Evolutionary conservation across 1,139 yeast genomes (phyloP).

Genomic region (Chernovozyma sophiae-reginae): DNA sequence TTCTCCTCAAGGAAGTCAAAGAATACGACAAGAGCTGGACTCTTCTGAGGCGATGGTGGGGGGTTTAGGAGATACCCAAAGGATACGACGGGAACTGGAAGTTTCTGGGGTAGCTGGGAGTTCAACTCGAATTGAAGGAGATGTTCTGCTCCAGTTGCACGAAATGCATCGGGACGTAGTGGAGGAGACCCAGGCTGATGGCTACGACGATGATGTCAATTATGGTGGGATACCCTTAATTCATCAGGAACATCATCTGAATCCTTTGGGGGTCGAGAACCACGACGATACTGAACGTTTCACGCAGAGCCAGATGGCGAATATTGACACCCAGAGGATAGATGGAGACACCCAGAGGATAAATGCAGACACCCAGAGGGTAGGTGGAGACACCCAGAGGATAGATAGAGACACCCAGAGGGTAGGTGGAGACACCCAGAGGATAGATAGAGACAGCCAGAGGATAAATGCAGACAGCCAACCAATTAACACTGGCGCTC

Average conservation of each 20-base stretch:
- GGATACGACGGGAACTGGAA: neutral
- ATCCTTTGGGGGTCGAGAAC: too few relatives aligned
- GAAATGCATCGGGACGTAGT: too few relatives aligned
- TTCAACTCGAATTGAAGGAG: neutral
- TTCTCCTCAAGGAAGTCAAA: neutral
- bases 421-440: slow-evolving; percentile 5
- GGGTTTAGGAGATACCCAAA: slow-evolving; percentile 1
- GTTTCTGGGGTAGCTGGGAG: neutral
- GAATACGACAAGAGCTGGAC: neutral
- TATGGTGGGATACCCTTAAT: neutral
- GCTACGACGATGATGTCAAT: neutral
- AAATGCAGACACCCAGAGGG: neutral
- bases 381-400: slow-evolving; percentile 2
- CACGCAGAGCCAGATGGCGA: too few relatives aligned
- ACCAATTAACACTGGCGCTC: too few relatives aligned
- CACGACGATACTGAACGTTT: too few relatives aligned
- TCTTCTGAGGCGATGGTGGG: neutral
- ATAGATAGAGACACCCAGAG: slow-evolving; percentile 3
- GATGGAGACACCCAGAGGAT: neutral
- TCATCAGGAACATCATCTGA: neutral
- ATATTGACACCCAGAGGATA: too few relatives aligned
- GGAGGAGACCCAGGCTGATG: too few relatives aligned
- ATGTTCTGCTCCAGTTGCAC: too few relatives aligned
- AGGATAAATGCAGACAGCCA: too few relatives aligned
- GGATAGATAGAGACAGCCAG: slow-evolving; percentile 2